Evolutionary conservation across 23 red algal genomes (phyloP), one percentile per base, ranked within the genome.

Genomic region (Gracilaria vermiculophylla): DNA sequence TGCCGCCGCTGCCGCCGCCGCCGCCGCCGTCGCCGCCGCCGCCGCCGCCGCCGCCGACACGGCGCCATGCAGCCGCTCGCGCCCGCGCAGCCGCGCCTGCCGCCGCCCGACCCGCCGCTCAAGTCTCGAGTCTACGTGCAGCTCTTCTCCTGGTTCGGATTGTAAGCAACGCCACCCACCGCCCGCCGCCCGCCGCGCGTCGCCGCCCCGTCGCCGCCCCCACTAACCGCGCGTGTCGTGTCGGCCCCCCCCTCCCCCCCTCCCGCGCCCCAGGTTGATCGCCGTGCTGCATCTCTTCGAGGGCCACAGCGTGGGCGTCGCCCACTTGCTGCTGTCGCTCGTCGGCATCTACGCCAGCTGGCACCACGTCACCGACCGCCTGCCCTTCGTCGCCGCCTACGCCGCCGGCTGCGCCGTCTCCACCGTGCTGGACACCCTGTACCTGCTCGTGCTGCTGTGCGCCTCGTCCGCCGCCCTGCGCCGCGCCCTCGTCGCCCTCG

Each of bases 71-170:
- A 81, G 77, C 77, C 77, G 31, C 54, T 16, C 40, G 32, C 64
- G 7, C 4, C 64, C 10, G 27, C 77, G 31, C 50, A 57, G 1
- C 3, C 77, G 5, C 54, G 77, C 24, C 5, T 57, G 29, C 61
- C 57, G 43, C 43, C 35, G 3, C 37, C 67, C 5, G 41, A 57
- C 13, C 80, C 80, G 29, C 58, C 21, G 41, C 62, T 85, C 62
- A 65, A 69, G 58, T 85, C 81, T 11, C 81, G 81, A 19, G 13
- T 71, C 39, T 85, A 85, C 81, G 81, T 85, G 56, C 81, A 85
- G 81, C 60, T 85, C 0, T 85, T 85, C 60, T 62, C 81, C 27
- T 85, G 81, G 81, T 65, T 85, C 62, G 62, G 62, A 19, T 66
- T 85, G 81, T 85, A 85, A 62, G 81, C 64, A 32, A 62, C 37